Base-by-base conservation (phyloP, 1,284 basidiomycete species). In the Tilletia indica region DNA sequence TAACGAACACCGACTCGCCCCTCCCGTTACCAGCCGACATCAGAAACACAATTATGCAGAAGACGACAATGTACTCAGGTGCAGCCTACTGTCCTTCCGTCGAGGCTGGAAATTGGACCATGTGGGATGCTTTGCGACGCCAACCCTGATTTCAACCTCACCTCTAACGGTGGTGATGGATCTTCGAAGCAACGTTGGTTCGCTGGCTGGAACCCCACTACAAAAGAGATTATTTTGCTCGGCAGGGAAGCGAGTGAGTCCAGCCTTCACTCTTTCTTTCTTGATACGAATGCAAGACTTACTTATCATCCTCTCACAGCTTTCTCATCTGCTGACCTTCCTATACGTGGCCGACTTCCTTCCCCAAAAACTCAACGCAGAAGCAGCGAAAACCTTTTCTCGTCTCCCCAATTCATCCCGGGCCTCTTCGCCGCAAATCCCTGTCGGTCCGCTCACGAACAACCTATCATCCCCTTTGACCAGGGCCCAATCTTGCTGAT, bases 71-170 rank as follows among this genome's bases (percentile, higher is more conserved):
- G 19, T 64, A 64, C 38, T 4, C 61, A 8, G 36, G 61, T 16
- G 61, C 61, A 6, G 61, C 36, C 34, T 64, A 64, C 61, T 64
- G 61, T 4, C 61, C 61, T 11, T 64, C 61, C 6, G 61, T 64
- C 34, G 12, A 16, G 4, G 36, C 11, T 42, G 61, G 61, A 19
- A 31, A 16, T 25, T 67, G 66, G 66, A 67, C 66, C 66, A 6
- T 47, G 66, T 12, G 66, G 66, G 12, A 19, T 21, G 39, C 31
- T 48, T 45, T 67, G 66, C n/a, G 47, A 67, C 21, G 47, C 45
- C 21, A 48, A 49, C 19, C 47, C 66, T 4, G 39, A 47, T 8
- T 49, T 67, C 31, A n/a, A 14, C 19, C 9, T 49, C 21, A 12
- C 2, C 25, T 21, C 6, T 9, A 34, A 21, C 42, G 66, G 45